A percentile compares a stretch with the other conserved stretches of the same genome.
phyloP scores from a whole-genome alignment of 805 yeast genomes.

The Zygoascus flipseniorum region DNA sequence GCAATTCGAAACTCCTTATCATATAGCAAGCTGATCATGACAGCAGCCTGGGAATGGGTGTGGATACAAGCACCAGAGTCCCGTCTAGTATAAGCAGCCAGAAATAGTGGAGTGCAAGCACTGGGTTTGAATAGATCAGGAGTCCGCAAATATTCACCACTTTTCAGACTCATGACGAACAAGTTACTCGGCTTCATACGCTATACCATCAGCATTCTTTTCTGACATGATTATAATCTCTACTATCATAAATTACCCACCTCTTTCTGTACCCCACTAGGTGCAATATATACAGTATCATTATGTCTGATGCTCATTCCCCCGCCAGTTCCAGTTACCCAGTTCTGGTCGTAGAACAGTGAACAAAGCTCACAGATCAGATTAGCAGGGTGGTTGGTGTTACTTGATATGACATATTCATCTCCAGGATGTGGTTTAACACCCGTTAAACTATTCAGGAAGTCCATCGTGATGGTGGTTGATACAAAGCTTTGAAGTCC shows the following conservation, averaged over 20 bases:
- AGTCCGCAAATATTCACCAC: slow-evolving; percentile 44
- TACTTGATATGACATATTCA: slow-evolving; percentile 26
- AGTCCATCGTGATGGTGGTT: neutral
- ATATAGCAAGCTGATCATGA: slow-evolving; percentile 64
- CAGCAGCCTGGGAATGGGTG: slow-evolving; percentile 88
- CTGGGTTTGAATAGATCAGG: slow-evolving; percentile 75
- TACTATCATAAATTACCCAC: slow-evolving; percentile 9
- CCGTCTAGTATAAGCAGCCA: slow-evolving; percentile 58
- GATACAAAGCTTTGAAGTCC: neutral
- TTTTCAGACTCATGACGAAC: slow-evolving; percentile 60
- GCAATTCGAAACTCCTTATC: slow-evolving; percentile 66
- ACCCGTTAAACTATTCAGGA: neutral
- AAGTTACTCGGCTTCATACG: slow-evolving; percentile 72
- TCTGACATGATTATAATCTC: neutral
- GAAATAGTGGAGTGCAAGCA: slow-evolving; percentile 85
- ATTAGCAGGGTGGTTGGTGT: slow-evolving; percentile 69
- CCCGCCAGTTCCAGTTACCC: slow-evolving; percentile 97
- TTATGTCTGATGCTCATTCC: slow-evolving; percentile 70
- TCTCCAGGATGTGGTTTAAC: neutral
- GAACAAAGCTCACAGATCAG: slow-evolving; percentile 75
- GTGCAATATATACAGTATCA: slow-evolving; percentile 65
- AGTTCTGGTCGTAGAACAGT: slow-evolving; percentile 66
- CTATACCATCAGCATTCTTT: slow-evolving; percentile 5
- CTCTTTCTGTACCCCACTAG: slow-evolving; percentile 96
- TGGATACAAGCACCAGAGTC: slow-evolving; percentile 90